phyloP scores from a whole-genome alignment of 306 rosid genomes.

The Cucumis hystrix region DNA sequence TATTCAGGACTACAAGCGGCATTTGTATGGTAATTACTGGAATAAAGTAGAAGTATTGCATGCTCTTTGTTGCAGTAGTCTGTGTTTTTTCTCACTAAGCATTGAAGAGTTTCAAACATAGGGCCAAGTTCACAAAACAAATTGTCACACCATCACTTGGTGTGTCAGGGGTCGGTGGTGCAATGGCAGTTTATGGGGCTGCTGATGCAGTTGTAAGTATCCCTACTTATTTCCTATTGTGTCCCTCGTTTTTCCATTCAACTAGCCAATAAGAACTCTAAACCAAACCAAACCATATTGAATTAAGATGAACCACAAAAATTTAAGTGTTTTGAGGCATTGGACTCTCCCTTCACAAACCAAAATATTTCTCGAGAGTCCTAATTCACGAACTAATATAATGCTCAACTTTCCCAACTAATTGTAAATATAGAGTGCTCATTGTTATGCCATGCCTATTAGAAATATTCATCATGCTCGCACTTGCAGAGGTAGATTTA shows the following conservation, averaged over 20 bases:
- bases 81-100: slow-evolving; percentile 6
- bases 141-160: slow-evolving; percentile 75
- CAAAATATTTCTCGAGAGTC: not conserved
- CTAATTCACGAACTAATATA: not conserved
- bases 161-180: slow-evolving; percentile 83
- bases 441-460: not conserved
- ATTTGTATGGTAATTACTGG: slow-evolving; percentile 74
- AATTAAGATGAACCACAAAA: not conserved
- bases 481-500: not conserved
- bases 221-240: not conserved
- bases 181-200: slow-evolving; percentile 96
- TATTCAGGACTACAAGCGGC: slow-evolving; percentile 97
- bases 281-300: not conserved
- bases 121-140: slow-evolving; percentile 79
- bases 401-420: not conserved
- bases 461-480: not conserved
- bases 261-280: not conserved
- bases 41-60: slow-evolving; percentile 6
- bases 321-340: not conserved
- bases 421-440: too few relatives aligned
- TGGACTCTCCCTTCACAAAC: not conserved
- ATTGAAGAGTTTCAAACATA: slow-evolving; percentile 14
- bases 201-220: slow-evolving; percentile 81
- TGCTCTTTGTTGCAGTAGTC: slow-evolving; percentile 10
- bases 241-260: not conserved